Percentiles rank a stretch among this genome's conserved stretches.
These are phyloP conservation scores for Trametopsis cervina DNA, from an alignment of 768 basidiomycete species.

Conservation along the genomic window DNA sequence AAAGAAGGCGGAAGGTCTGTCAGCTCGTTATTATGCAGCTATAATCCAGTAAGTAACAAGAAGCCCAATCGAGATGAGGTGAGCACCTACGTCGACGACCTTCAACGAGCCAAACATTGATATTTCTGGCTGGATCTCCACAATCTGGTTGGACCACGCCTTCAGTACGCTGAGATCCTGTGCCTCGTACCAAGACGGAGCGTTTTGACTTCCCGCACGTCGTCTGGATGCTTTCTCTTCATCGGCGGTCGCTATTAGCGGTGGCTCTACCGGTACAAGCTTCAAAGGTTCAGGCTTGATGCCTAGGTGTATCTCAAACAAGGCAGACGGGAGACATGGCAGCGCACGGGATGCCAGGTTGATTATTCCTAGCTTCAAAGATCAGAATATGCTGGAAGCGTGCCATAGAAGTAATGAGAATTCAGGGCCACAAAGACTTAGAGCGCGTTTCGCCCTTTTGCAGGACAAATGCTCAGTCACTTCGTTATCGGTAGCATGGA, in stretches of 20 bases:
- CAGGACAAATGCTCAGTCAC: too few relatives aligned
- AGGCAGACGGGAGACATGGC: conserved; percentile 64
- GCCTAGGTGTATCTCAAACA: conserved; percentile 77
- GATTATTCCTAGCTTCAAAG: conserved; percentile 46
- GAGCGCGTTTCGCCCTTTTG: too few relatives aligned
- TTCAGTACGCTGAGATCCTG: conserved; percentile 73
- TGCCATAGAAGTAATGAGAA: too few relatives aligned
- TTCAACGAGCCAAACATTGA: conserved; percentile 81
- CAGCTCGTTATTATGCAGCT: conserved; percentile 77
- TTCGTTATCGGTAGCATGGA: too few relatives aligned
- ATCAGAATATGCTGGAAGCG: background rate
- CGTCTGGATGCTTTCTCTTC: conserved; percentile 25
- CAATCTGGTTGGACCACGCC: conserved; percentile 74
- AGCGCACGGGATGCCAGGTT: conserved; percentile 72
- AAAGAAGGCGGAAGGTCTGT: conserved; percentile 55
- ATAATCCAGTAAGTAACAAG: background rate
- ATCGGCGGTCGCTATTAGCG: conserved; percentile 32
- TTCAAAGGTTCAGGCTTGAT: conserved; percentile 65
- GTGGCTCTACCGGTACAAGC: conserved; percentile 56
- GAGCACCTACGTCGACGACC: conserved; percentile 59
- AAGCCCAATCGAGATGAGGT: background rate
- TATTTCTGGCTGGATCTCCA: conserved; percentile 76
- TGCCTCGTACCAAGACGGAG: conserved; percentile 74
- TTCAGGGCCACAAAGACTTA: too few relatives aligned
- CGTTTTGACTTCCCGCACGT: conserved; percentile 34